A percentile compares a stretch with the other conserved stretches of the same genome.
Evolutionary conservation across 352 stramenopile species (phyloP).

Genomic region (Paralagenidium karlingii): DNA sequence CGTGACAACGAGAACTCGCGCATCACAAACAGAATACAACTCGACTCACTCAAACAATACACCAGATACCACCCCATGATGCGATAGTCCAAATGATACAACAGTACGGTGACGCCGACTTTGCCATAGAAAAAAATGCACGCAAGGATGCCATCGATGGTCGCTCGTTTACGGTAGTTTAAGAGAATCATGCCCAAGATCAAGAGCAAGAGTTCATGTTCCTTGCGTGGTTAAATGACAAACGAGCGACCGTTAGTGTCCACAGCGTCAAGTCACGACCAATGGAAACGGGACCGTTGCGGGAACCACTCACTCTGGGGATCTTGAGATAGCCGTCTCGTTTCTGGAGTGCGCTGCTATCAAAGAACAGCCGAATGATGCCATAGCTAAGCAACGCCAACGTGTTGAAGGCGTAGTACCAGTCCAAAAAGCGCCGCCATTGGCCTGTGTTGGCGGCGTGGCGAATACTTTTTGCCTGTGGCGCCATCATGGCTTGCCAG

Average conservation of each 20-base stretch:
- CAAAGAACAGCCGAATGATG: conserved; percentile 23
- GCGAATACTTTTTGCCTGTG: too few relatives aligned
- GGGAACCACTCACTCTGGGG: conserved; percentile 17
- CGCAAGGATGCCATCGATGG: conserved; percentile 41
- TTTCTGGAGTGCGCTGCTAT: conserved; percentile 23
- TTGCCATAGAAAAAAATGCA: conserved; percentile 66
- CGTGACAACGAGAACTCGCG: neutral
- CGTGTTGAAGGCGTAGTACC: conserved; percentile 58
- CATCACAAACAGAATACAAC: neutral
- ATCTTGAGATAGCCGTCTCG: conserved; percentile 53
- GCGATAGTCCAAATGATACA: conserved; percentile 53
- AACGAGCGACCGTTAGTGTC: conserved; percentile 1
- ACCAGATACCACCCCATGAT: conserved; percentile 50
- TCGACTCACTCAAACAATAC: conserved; percentile 35
- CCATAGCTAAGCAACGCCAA: conserved; percentile 42
- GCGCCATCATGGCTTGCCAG: too few relatives aligned
- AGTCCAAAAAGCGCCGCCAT: conserved; percentile 43
- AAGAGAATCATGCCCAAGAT: conserved; percentile 32
- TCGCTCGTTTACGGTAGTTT: conserved; percentile 73
- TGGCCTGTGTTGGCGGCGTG: too few relatives aligned
- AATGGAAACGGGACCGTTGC: conserved; percentile 1
- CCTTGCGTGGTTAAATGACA: conserved; percentile 10
- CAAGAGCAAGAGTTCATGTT: conserved; percentile 63
- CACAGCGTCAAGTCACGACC: too few relatives aligned
- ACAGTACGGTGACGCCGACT: conserved; percentile 29